Evolutionary conservation across 73 alveolate genomes (phyloP), one percentile per base, ranked within the genome.

Genomic region (Paraurostyla sp.): DNA sequence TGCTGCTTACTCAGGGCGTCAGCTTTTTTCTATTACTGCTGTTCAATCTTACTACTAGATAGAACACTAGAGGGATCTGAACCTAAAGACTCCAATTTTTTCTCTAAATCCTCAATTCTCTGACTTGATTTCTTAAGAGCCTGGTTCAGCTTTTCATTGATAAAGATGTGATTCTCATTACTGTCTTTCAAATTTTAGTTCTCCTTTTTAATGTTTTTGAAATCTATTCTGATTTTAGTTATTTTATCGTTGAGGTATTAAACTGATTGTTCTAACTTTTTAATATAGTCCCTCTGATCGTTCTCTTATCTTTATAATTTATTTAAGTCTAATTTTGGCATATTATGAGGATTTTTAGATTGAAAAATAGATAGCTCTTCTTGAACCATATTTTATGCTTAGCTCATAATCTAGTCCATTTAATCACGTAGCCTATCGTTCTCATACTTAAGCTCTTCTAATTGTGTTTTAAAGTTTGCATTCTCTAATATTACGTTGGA

Each of bases 61-160:
- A n/a, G n/a, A n/a, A n/a, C n/a, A 18, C 16, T 42, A 25, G 60
- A 7, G 4, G 20, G 23, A 27, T 62, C 51, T 15, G 33, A 22
- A 11, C 80, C 80, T 16, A 22, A 20, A 3, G 22, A 50, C 23
- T 78, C 69, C 27, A 51, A 58, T 38, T 20, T 25, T 25, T 49
- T 51, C 60, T 78, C 78, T 36, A 51, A 16, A 20, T 49, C 80
- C 45, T 49, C 80, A n/a, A 49, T 20, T 51, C 78, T 27, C 54
- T 36, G 4, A 49, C 73, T 38, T 6, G 71, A 58, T 32, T 81
- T 81, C 59, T 81, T 52, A 6, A 81, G 42, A 0, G 91, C 91
- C 32, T 81, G n/a, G 42, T 81, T 81, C 38, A 81, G 71, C 83
- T 81, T 81, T 46, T 81, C 91, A 59, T 81, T 81, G 42, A 81